phyloP scores from a whole-genome alignment of 257 asterid genomes.

The Dorcoceras hygrometricum region DNA sequence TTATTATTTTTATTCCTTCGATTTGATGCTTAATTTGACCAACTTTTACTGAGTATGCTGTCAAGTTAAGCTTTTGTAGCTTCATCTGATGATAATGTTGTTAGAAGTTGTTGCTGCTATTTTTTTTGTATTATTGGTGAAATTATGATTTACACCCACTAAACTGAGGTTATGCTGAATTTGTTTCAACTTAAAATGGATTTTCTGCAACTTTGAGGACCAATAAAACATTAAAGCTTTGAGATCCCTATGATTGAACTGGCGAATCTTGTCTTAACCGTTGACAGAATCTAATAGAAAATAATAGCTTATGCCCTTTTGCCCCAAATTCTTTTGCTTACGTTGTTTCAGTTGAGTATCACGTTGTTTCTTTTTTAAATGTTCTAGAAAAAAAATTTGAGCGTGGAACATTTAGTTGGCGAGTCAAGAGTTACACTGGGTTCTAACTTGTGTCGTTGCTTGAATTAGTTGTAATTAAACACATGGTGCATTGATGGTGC shows the following conservation, averaged over 20 bases:
- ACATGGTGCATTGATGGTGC: neutral
- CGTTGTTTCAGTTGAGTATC: neutral
- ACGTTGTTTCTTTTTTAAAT: neutral
- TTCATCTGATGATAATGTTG: neutral
- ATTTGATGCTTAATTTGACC: neutral
- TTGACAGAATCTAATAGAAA: slow-evolving; percentile 1
- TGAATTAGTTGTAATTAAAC: slow-evolving; percentile 13
- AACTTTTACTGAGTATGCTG: neutral
- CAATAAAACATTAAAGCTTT: neutral
- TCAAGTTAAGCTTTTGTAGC: neutral
- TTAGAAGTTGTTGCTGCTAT: neutral
- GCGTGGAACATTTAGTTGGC: slow-evolving; percentile 2
- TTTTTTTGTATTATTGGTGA: neutral
- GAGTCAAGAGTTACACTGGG: neutral
- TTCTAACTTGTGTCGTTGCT: slow-evolving; percentile 19
- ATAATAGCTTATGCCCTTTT: slow-evolving; percentile 4
- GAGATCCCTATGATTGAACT: neutral
- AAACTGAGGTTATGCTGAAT: slow-evolving; percentile 18
- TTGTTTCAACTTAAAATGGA: neutral
- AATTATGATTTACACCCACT: slow-evolving; percentile 1
- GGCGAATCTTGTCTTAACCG: neutral
- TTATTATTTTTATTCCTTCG: neutral
- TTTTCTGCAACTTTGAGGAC: slow-evolving; percentile 4
- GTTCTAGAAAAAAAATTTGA: neutral
- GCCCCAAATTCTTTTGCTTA: neutral